Percentiles rank a stretch among this genome's conserved stretches.
phyloP scores from a whole-genome alignment of 768 basidiomycete genomes.

The Coprinopsis cinerea region DNA sequence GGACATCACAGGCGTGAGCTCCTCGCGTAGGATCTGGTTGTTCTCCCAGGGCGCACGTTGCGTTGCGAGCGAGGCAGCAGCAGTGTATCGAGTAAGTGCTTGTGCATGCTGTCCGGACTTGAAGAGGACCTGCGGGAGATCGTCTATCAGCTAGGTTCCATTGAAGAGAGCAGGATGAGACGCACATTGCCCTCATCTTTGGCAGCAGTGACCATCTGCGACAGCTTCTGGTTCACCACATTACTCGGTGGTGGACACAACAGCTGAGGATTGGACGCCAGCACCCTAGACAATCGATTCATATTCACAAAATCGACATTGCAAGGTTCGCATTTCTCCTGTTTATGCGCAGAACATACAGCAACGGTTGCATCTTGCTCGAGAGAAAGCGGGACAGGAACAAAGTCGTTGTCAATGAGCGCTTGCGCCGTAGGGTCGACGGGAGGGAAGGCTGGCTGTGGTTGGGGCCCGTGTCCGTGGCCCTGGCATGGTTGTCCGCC shows the following conservation, averaged over 20 bases:
- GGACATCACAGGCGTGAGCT: slow-evolving; percentile 82
- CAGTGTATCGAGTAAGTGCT: slow-evolving; percentile 75
- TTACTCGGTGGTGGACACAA: slow-evolving; percentile 79
- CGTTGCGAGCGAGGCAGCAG: slow-evolving; percentile 69
- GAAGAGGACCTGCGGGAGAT: slow-evolving; percentile 56
- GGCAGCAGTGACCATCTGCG: slow-evolving; percentile 64
- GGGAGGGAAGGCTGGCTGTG: slow-evolving; percentile 39
- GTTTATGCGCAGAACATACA: slow-evolving; percentile 60
- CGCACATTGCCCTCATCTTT: slow-evolving; percentile 96
- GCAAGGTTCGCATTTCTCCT: slow-evolving; percentile 72
- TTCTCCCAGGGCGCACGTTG: slow-evolving; percentile 88
- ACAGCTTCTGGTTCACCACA: slow-evolving; percentile 68
- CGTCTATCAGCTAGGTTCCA: slow-evolving; percentile 18
- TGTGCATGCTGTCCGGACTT: slow-evolving; percentile 63
- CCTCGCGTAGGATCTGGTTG: slow-evolving; percentile 79
- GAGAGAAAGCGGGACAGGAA: slow-evolving; percentile 49
- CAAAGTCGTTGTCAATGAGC: slow-evolving; percentile 69
- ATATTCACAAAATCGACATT: slow-evolving; percentile 65
- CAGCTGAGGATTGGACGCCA: slow-evolving; percentile 63
- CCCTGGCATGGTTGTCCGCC: too few relatives aligned
- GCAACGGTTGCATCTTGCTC: slow-evolving; percentile 48
- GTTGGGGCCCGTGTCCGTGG: slow-evolving; percentile 40
- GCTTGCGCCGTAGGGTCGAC: slow-evolving; percentile 72
- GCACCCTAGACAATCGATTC: slow-evolving; percentile 70
- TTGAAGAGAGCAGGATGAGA: slow-evolving; percentile 13